Evolutionary conservation across 164 flowering plant species (phyloP), one percentile per base, ranked within the genome.

Genomic region (Chimonanthus salicifolius): DNA sequence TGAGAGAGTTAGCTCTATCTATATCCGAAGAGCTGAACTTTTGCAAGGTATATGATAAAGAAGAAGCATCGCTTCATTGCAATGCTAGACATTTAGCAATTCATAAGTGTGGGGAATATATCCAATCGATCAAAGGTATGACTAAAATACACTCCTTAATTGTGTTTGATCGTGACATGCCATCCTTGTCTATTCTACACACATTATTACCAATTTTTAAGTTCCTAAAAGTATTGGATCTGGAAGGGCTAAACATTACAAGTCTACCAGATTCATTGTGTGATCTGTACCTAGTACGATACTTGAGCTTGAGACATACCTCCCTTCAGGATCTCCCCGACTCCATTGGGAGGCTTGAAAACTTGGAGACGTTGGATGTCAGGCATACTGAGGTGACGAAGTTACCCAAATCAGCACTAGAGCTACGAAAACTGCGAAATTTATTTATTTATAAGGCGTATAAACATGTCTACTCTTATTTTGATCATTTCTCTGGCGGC

Each of bases 1-100:
- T 78, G 70, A 47, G 75, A 2, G 78, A 75, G 20, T n/a, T 78
- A 0, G 50, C 58, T 33, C 64, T 74, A 43, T 47, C 69, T 10
- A 63, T 68, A 46, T 71, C 58, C 21, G 6, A 15, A 11, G 48
- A 71, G 21, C 75, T 67, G 64, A 18, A 18, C 3, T 75, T 75
- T 45, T 50, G 67, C 20, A 4, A 20, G 1, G 58, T 69, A 1
- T 10, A 3, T 47, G 62, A 44, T 58, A 67, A 51, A 2, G 16
- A 33, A 5, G 13, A 11, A 5, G 7, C 71, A 44, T 8, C 16
- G 21, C 13, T 7, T 8, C 9, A 0, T 44, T 8, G 3, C 15
- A 43, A 47, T 48, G 18, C 6, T 3, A 48, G 78, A 0, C 75
- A 62, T 2, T 13, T 75, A 45, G 75, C 68, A 13, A 63, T 75